A percentile compares a stretch with the other conserved stretches of the same genome.
phyloP scores from a whole-genome alignment of 768 basidiomycete species.

The Pisolithus marmoratus region DNA sequence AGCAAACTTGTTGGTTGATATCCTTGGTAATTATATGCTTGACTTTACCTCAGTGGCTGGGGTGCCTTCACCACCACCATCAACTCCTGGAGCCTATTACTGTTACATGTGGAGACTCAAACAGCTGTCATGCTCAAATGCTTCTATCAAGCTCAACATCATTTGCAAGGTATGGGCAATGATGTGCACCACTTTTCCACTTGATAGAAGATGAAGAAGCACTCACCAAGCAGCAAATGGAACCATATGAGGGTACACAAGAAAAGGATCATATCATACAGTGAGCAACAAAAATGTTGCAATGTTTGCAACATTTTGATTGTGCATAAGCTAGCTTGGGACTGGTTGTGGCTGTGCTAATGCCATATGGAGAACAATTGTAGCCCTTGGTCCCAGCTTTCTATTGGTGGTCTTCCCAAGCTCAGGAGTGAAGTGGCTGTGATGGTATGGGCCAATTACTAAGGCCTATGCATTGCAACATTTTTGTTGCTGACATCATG shows the following conservation, averaged over 20 bases:
- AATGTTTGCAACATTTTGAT: too few relatives aligned
- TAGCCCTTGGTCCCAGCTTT: too few relatives aligned
- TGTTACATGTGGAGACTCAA: not conserved
- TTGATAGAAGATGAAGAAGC: constrained; percentile 45
- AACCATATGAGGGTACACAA: constrained; percentile 18
- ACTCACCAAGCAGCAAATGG: constrained; percentile 34
- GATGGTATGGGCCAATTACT: too few relatives aligned
- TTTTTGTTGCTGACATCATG: too few relatives aligned
- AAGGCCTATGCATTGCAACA: too few relatives aligned
- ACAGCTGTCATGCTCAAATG: constrained; percentile 27
- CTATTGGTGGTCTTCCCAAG: too few relatives aligned
- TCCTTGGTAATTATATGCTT: constrained; percentile 42
- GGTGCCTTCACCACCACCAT: constrained; percentile 8
- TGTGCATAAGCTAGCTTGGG: too few relatives aligned
- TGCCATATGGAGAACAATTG: too few relatives aligned
- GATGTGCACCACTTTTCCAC: constrained; percentile 41
- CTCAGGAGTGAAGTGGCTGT: too few relatives aligned
- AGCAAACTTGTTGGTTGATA: constrained; percentile 40
- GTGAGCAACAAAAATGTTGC: too few relatives aligned
- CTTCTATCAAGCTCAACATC: constrained; percentile 51
- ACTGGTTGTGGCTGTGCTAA: too few relatives aligned
- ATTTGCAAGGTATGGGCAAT: constrained; percentile 54
- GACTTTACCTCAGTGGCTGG: constrained; percentile 32
- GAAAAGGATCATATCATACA: constrained; percentile 21
- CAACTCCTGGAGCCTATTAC: not conserved